Base-by-base conservation (phyloP, 257 asterid genomes). In the Penstemon newberryi region DNA sequence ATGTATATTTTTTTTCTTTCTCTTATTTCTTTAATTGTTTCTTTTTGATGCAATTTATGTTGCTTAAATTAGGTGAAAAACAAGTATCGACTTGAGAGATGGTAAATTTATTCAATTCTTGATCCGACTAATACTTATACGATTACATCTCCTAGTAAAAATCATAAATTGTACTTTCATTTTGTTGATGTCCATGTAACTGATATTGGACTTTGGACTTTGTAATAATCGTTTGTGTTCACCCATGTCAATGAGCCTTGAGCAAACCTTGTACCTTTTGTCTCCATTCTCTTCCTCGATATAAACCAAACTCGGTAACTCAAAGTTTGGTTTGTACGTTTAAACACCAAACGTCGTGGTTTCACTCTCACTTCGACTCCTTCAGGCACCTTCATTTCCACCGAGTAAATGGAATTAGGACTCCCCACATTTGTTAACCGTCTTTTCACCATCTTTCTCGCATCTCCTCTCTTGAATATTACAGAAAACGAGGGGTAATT, bases 161-260 rank as follows among this genome's bases (percentile, higher is more conserved):
- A 25, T 25, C 33, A 25, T 25, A 25, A 25, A 25, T 25, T 25
- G 33, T 25, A 25, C 33, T 25, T 25, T 25, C 82, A 70, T 77
- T 83, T 70, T 66, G 68, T 77, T 41, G 82, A 74, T 65, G 77
- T 71, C 96, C 98, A 90, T 69, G 96, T 80, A 62, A 90, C 95
- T 69, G 97, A 85, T 67, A 93, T 75, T 19, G 98, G 96, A 78
- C 98, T 90, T 68, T 77, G 84, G 41, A 90, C 95, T 82, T 76
- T 73, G 81, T 77, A 67, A 18, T 79, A 67, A 61, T 78, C 73
- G 49, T 71, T 77, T 37, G 77, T 60, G 13, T 78, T 83, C 84
- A 90, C 84, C 98, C 98, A 93, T 7, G 86, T 77, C 84, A 93
- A 73, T 43, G 81, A 72, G 78, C 98, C 98, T 73, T 90, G 78